Evolutionary conservation across 345 rosid species (phyloP).

Genomic region (Brassica carinata): DNA sequence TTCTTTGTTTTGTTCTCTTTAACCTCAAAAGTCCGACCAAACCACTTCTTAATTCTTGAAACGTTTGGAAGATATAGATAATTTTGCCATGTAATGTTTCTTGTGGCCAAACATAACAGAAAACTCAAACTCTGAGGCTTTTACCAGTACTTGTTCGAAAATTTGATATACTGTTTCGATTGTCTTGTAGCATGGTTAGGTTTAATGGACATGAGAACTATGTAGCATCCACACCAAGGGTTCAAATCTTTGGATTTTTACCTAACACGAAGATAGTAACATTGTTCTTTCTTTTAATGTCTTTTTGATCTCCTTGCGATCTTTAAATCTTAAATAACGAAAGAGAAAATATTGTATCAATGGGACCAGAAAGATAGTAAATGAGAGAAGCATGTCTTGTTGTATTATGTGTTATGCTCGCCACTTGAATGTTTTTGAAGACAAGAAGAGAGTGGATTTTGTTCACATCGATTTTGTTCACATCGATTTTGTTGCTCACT

Average conservation of each 20-base stretch:
- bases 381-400: conserved; percentile 24
- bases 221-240: not conserved
- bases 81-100: not conserved
- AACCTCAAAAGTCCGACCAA: not conserved
- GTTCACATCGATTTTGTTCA: conserved; percentile 12
- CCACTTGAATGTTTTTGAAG: conserved; percentile 25
- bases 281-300: not conserved
- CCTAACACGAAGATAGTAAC: conserved; percentile 9
- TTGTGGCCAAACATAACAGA: not conserved
- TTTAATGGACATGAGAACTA: not conserved
- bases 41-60: not conserved
- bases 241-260: not conserved
- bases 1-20: not conserved
- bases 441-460: conserved; percentile 23
- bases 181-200: not conserved
- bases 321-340: conserved; percentile 3
- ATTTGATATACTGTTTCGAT: not conserved
- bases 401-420: conserved; percentile 9
- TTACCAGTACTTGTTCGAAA: not conserved
- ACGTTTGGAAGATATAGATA: not conserved
- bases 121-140: not conserved
- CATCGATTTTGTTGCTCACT: conserved; percentile 31
- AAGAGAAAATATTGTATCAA: conserved; percentile 10
- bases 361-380: conserved; percentile 9
- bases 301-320: not conserved